These are phyloP conservation scores for Parathielavia hyrcaniae DNA, from an alignment of 495 filamentous ascomycete species.

Conservation along the genomic window DNA sequence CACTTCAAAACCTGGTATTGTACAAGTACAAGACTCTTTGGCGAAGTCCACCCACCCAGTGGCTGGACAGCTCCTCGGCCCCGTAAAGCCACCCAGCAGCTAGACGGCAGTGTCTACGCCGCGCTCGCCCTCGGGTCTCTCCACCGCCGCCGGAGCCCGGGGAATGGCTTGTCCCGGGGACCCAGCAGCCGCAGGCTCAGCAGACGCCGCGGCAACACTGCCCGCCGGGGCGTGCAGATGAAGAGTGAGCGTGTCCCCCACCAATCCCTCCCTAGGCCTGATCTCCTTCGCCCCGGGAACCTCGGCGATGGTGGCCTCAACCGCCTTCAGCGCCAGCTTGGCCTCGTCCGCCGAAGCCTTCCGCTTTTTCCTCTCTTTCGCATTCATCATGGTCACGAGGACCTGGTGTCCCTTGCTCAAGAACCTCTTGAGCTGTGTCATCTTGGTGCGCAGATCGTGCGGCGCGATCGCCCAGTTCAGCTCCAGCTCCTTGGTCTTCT, in stretches of 20 bases:
- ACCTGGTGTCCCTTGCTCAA: conserved; percentile 58
- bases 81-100: too few species aligned
- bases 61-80: too few species aligned
- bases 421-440: conserved; percentile 56
- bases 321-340: conserved; percentile 26
- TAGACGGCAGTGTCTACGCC: too few species aligned
- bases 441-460: conserved; percentile 58
- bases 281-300: conserved; percentile 36
- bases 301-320: conserved; percentile 28
- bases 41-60: too few species aligned
- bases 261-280: conserved; percentile 37
- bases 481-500: conserved; percentile 59
- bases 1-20: too few species aligned
- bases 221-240: conserved; percentile 32
- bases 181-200: conserved; percentile 17
- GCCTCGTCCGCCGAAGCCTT: conserved; percentile 35
- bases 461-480: conserved; percentile 74
- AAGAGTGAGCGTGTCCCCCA: conserved; percentile 30
- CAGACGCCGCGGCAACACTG: conserved; percentile 9
- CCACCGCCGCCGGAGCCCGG: background rate
- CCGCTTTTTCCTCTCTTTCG: conserved; percentile 29
- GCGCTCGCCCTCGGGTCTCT: too few species aligned
- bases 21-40: too few species aligned
- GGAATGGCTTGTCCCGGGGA: conserved; percentile 7
- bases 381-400: conserved; percentile 51